Evolutionary conservation across 139 green algal genomes (phyloP).

Genomic region (Desmodesmus armatus): DNA sequence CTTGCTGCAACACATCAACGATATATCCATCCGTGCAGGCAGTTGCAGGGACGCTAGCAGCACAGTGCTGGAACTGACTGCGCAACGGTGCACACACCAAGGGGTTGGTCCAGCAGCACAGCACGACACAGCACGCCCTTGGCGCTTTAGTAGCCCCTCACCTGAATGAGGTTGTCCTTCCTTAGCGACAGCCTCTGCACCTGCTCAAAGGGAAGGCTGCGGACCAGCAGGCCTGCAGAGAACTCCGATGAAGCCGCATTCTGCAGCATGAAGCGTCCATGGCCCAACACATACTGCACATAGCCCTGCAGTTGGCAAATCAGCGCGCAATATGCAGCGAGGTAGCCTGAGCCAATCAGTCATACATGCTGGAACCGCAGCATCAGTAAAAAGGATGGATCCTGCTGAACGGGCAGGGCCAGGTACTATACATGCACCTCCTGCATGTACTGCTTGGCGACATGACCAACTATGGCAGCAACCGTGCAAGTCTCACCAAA

Average conservation of each 20-base stretch:
- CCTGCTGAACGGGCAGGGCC: neutral
- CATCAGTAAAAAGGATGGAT: too few species aligned
- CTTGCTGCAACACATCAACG: neutral
- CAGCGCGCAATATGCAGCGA: neutral
- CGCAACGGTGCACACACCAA: neutral
- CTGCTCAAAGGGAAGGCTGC: neutral
- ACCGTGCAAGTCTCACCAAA: neutral
- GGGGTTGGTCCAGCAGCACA: neutral
- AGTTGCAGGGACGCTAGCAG: neutral
- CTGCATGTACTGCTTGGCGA: neutral
- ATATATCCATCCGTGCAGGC: neutral
- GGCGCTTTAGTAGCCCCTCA: neutral
- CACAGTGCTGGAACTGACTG: neutral
- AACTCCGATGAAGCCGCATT: neutral
- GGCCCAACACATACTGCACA: neutral
- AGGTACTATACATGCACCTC: neutral
- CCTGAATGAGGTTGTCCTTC: neutral
- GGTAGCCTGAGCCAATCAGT: neutral
- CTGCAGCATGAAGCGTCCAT: neutral
- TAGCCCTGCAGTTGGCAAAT: too few species aligned
- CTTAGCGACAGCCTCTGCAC: neutral
- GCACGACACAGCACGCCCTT: neutral
- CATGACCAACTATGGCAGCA: neutral
- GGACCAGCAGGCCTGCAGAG: neutral
- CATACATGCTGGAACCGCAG: too few species aligned